Percentiles rank a stretch among this genome's conserved stretches.
Conservation (phyloP, 2,329 filamentous ascomycete species). For the Beauveria bassiana region DNA sequence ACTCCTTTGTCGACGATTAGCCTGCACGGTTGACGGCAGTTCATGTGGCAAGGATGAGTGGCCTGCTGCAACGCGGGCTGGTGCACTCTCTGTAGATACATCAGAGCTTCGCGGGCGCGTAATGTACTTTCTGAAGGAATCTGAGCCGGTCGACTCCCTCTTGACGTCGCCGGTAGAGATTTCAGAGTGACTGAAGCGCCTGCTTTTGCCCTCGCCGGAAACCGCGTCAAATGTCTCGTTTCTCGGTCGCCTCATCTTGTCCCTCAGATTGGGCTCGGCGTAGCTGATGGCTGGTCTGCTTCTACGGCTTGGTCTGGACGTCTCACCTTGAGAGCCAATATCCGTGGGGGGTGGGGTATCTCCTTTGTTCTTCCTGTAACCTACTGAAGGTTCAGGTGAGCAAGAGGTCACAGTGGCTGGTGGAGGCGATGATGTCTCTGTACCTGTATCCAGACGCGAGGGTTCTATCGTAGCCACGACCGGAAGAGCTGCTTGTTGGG, state of each 20-base stretch:
- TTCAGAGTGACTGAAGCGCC: conserved; percentile 32
- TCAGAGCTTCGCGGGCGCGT: not conserved
- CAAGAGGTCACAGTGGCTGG: conserved; percentile 36
- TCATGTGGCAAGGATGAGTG: not conserved
- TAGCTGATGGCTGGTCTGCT: conserved; percentile 66
- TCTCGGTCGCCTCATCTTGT: conserved; percentile 76
- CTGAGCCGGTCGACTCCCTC: conserved; percentile 23
- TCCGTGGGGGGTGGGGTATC: conserved; percentile 55
- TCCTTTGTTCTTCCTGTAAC: conserved; percentile 26
- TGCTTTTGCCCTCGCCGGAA: conserved; percentile 50
- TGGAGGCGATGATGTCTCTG: conserved; percentile 27
- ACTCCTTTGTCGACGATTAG: not conserved
- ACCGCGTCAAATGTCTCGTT: conserved; percentile 72
- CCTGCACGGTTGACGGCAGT: not conserved
- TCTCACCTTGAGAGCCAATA: conserved; percentile 47
- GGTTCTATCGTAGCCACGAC: conserved; percentile 10
- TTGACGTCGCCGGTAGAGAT: conserved; percentile 25
- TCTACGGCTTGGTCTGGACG: conserved; percentile 58
- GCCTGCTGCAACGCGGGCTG: not conserved
- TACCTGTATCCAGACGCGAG: conserved; percentile 12
- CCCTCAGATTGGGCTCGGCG: conserved; percentile 70
- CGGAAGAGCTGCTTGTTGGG: conserved; percentile 15
- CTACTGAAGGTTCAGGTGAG: conserved; percentile 39
- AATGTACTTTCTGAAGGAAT: conserved; percentile 24
- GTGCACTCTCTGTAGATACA: not conserved